Evolutionary conservation across 306 rosid species (phyloP).

Genomic region (Ceratonia siliqua): DNA sequence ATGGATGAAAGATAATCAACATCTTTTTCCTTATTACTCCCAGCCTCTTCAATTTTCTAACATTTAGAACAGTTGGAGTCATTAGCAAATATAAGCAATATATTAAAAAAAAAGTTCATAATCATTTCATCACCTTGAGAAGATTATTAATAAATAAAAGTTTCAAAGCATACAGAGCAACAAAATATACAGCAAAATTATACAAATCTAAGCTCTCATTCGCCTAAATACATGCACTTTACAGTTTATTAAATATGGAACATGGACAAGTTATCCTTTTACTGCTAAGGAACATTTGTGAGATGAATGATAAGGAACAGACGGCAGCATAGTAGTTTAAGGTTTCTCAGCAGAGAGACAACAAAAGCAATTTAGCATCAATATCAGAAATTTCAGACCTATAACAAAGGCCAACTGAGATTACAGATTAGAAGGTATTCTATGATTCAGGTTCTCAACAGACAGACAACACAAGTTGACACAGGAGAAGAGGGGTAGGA

Average conservation of each 20-base stretch:
- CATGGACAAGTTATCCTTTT: background rate
- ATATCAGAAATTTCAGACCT: background rate
- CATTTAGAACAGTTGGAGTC: constrained; percentile 31
- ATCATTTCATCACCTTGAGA: background rate
- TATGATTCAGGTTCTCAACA: background rate
- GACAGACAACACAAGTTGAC: too few relatives aligned
- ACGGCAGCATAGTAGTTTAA: background rate
- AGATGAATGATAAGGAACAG: background rate
- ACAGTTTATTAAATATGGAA: background rate
- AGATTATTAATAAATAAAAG: constrained; percentile 6
- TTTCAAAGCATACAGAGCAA: constrained; percentile 8
- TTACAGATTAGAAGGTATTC: background rate
- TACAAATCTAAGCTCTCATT: background rate
- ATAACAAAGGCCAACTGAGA: background rate
- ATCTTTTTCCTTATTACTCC: constrained; percentile 72
- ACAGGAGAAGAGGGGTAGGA: too few relatives aligned
- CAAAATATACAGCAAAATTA: background rate
- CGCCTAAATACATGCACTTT: background rate
- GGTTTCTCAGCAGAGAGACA: too few relatives aligned
- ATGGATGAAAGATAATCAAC: constrained; percentile 93
- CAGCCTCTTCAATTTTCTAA: constrained; percentile 81
- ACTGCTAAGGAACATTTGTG: background rate
- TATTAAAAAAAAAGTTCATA: background rate
- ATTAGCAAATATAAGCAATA: constrained; percentile 29
- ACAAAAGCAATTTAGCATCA: too few relatives aligned